A percentile compares a stretch with the other conserved stretches of the same genome.
phyloP scores from a whole-genome alignment of 495 filamentous ascomycete genomes.

The Lasiosphaeria miniovina region DNA sequence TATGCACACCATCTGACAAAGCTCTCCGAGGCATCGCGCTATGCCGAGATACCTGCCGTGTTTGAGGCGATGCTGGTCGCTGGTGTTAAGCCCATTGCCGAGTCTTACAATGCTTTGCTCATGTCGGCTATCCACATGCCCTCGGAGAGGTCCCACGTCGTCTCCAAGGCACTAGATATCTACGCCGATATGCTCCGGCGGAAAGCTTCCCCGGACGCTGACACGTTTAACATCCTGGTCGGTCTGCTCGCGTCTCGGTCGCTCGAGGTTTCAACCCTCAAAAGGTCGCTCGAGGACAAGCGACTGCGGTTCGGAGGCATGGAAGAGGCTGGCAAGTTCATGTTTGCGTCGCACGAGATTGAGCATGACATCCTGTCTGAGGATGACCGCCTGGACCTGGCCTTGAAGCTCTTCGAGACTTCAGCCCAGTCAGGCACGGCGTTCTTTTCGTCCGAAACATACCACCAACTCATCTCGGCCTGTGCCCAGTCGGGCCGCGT shows the following conservation, averaged over 20 bases:
- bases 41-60: conserved; percentile 80
- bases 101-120: conserved; percentile 86
- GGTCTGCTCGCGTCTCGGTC: conserved; percentile 75
- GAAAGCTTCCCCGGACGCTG: conserved; percentile 72
- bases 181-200: conserved; percentile 95
- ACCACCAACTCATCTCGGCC: conserved; percentile 75
- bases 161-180: conserved; percentile 87
- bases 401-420: conserved; percentile 77
- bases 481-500: conserved; percentile 76
- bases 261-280: conserved; percentile 66
- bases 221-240: conserved; percentile 84
- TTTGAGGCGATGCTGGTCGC: conserved; percentile 82
- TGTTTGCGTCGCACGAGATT: conserved; percentile 81
- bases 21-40: conserved; percentile 63
- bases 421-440: conserved; percentile 64
- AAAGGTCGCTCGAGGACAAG: conserved; percentile 69
- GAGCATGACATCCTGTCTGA: conserved; percentile 80
- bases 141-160: conserved; percentile 68
- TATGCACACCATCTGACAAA: conserved; percentile 74
- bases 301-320: conserved; percentile 76
- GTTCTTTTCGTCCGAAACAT: conserved; percentile 60
- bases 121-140: conserved; percentile 75
- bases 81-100: conserved; percentile 72
- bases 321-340: conserved; percentile 82
- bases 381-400: conserved; percentile 79